Conservation (phyloP, 2,329 filamentous ascomycete species). For the Exophiala phaeomuriformis region DNA sequence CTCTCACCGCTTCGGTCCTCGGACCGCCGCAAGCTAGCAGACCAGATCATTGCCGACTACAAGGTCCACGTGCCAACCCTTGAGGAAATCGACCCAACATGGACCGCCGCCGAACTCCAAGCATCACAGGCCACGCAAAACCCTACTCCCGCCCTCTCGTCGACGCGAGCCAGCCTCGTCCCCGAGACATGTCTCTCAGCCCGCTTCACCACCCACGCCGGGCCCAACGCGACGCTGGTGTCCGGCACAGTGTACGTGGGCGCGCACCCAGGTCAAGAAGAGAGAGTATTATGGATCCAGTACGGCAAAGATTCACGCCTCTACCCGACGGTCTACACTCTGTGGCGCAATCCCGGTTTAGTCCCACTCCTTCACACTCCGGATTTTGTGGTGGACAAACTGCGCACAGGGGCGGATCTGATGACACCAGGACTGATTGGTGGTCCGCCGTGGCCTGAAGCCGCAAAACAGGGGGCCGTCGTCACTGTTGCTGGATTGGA, state of each 20-base stretch:
- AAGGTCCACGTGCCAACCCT: slow-evolving; percentile 42
- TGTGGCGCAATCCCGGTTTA: slow-evolving; percentile 57
- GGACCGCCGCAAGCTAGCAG: slow-evolving; percentile 59
- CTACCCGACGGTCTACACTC: slow-evolving; percentile 53
- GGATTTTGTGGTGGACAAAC: slow-evolving; percentile 52
- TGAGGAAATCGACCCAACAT: slow-evolving; percentile 30
- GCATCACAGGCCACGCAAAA: slow-evolving; percentile 31
- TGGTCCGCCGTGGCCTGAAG: slow-evolving; percentile 55
- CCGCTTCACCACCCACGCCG: slow-evolving; percentile 58
- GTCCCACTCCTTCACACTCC: slow-evolving; percentile 59
- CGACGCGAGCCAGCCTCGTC: slow-evolving; percentile 52
- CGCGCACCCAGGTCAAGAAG: slow-evolving; percentile 49
- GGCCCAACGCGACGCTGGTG: slow-evolving; percentile 54
- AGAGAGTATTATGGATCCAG: slow-evolving; percentile 58
- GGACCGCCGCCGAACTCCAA: slow-evolving; percentile 38
- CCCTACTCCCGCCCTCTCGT: slow-evolving; percentile 41
- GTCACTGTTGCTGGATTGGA: slow-evolving; percentile 58
- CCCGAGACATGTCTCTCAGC: slow-evolving; percentile 58
- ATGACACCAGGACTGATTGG: slow-evolving; percentile 62
- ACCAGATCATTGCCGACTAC: slow-evolving; percentile 59
- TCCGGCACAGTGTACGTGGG: slow-evolving; percentile 60
- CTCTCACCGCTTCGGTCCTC: slow-evolving; percentile 59
- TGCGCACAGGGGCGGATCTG: slow-evolving; percentile 58
- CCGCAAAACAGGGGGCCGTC: slow-evolving; percentile 53
- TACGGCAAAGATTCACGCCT: slow-evolving; percentile 46